phyloP scores from a whole-genome alignment of 2,329 filamentous ascomycete species.

The Zymoseptoria ardabiliae region DNA sequence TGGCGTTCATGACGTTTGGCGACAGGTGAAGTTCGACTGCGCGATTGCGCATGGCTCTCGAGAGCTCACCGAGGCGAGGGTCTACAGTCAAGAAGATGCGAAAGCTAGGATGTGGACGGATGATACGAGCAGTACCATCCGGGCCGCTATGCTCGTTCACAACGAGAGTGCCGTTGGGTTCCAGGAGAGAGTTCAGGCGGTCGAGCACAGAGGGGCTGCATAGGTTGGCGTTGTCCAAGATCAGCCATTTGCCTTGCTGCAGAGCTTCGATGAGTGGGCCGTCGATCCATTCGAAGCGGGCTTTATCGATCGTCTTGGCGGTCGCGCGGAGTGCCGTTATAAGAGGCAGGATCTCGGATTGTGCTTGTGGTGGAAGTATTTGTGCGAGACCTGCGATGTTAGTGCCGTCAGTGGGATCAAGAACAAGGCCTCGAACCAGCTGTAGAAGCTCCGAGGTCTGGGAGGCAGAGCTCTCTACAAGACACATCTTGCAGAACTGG shows the following conservation, averaged over 20 bases:
- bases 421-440: slow-evolving; percentile 3
- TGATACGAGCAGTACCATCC: slow-evolving; percentile 70
- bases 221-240: slow-evolving; percentile 94
- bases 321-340: slow-evolving; percentile 7
- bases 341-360: slow-evolving; percentile 3
- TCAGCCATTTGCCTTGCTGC: slow-evolving; percentile 79
- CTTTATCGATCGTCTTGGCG: slow-evolving; percentile 51
- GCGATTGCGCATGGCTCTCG: slow-evolving; percentile 91
- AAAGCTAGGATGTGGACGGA: slow-evolving; percentile 79
- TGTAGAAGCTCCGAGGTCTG: slow-evolving; percentile 4
- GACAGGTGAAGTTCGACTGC: slow-evolving; percentile 77
- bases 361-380: slow-evolving; percentile 4
- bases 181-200: slow-evolving; percentile 85
- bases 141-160: slow-evolving; percentile 88
- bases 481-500: slow-evolving; percentile 8
- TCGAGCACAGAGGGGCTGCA: slow-evolving; percentile 94
- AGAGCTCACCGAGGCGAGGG: slow-evolving; percentile 83
- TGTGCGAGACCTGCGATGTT: slow-evolving; percentile 2
- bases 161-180: slow-evolving; percentile 78
- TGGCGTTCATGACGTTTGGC: neutral
- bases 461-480: slow-evolving; percentile 6
- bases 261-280: slow-evolving; percentile 84
- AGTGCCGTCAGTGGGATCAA: neutral
- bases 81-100: slow-evolving; percentile 92
- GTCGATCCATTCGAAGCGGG: slow-evolving; percentile 93